Conservation (phyloP, 306 rosid species). For the Lathyrus oleraceus region DNA sequence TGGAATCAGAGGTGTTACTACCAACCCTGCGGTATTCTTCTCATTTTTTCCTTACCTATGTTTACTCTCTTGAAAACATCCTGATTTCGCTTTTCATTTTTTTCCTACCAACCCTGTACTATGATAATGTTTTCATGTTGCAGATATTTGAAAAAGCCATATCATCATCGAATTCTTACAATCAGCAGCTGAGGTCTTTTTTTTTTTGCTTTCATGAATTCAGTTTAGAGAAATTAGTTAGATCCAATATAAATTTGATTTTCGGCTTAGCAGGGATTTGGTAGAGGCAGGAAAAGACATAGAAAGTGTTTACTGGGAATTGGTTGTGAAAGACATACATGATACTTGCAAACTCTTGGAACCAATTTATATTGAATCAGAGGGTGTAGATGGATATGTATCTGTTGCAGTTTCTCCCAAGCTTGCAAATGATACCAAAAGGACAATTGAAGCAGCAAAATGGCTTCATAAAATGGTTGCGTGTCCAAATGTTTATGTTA, state of each 20-base stretch:
- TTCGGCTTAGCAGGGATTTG: conserved; percentile 55
- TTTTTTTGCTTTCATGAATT: neutral
- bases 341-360: conserved; percentile 88
- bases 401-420: conserved; percentile 80
- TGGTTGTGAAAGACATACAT: conserved; percentile 89
- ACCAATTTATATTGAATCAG: conserved; percentile 64
- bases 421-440: conserved; percentile 76
- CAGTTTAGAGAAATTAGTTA: neutral
- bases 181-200: conserved; percentile 67
- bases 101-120: no score
- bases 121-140: conserved; percentile 5
- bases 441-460: conserved; percentile 83
- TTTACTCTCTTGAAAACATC: neutral
- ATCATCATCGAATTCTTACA: conserved; percentile 76
- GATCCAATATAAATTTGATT: conserved; percentile 18
- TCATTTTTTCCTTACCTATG: neutral
- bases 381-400: conserved; percentile 81
- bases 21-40: conserved; percentile 80
- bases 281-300: conserved; percentile 68
- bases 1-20: conserved; percentile 87
- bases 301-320: conserved; percentile 85
- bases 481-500: conserved; percentile 71
- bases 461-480: conserved; percentile 77
- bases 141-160: conserved; percentile 93
- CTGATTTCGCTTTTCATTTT: neutral